Conservation (phyloP, 768 basidiomycete species). For the Chalciporus sphaerocephalus region DNA sequence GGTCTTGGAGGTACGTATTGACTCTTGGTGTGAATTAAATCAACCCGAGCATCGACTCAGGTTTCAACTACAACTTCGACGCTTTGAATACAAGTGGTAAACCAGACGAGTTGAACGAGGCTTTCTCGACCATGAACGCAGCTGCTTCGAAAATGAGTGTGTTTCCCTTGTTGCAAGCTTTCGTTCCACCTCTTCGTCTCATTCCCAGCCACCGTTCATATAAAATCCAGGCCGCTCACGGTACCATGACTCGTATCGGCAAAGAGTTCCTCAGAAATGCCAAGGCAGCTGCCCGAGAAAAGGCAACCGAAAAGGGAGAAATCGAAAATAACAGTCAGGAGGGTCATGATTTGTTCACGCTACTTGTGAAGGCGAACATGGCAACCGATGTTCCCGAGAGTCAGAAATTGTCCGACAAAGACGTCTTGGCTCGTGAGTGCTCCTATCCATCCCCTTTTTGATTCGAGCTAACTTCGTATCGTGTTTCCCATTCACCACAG, state of each 20-base stretch:
- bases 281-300: conserved; percentile 4
- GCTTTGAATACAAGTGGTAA: conserved; percentile 22
- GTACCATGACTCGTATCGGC: conserved; percentile 49
- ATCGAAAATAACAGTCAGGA: conserved; percentile 31
- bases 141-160: conserved; percentile 4
- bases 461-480: not conserved
- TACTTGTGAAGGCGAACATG: no score
- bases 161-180: conserved; percentile 31
- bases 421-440: conserved; percentile 49
- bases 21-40: not conserved
- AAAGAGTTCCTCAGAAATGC: conserved; percentile 37
- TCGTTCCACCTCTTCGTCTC: conserved; percentile 36
- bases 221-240: conserved; percentile 25
- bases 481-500: conserved; percentile 34
- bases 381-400: conserved; percentile 50
- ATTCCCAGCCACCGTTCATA: conserved; percentile 25
- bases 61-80: conserved; percentile 37
- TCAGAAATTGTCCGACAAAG: conserved; percentile 56
- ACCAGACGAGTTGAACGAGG: conserved; percentile 29
- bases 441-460: not conserved
- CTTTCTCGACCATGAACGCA: conserved; percentile 28
- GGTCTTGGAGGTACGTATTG: conserved; percentile 33
- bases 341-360: conserved; percentile 51
- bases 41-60: conserved; percentile 13
- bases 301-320: conserved; percentile 17